These are phyloP conservation scores for Setaria viridis DNA, from an alignment of 202 grass and related monocot genomes.

Conservation along the genomic window DNA sequence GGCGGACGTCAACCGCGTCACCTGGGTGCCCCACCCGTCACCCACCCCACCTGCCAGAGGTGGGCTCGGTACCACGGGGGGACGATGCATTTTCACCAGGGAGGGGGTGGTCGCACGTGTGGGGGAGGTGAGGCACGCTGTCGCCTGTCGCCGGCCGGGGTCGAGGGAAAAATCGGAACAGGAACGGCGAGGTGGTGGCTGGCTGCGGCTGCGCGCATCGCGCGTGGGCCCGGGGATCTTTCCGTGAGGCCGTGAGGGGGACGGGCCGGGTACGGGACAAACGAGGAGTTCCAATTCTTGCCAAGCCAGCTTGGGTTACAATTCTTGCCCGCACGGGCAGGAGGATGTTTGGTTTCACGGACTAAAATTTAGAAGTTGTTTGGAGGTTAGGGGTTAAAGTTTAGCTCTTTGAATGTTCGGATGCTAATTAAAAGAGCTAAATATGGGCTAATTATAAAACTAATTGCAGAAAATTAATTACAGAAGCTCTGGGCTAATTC, in stretches of 20 bases:
- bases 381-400: too few species aligned
- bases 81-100: too few species aligned
- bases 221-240: slow-evolving; percentile 34
- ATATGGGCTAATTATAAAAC: too few species aligned
- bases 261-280: background rate
- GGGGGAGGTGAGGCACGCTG: background rate
- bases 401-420: too few species aligned
- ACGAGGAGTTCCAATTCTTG: background rate
- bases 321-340: background rate
- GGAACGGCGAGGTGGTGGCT: slow-evolving; percentile 33
- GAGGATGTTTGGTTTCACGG: too few species aligned
- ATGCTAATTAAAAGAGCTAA: too few species aligned
- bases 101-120: background rate
- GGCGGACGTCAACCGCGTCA: background rate
- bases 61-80: background rate
- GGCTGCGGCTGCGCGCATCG: background rate
- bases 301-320: too few species aligned
- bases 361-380: too few species aligned
- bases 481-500: too few species aligned
- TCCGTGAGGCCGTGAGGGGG: background rate
- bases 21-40: background rate
- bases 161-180: slow-evolving; percentile 34
- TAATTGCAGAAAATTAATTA: too few species aligned
- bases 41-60: slow-evolving; percentile 11
- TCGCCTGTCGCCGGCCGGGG: slow-evolving; percentile 20